Conservation (phyloP, 805 yeast genomes). For the Torulaspora indica region DNA sequence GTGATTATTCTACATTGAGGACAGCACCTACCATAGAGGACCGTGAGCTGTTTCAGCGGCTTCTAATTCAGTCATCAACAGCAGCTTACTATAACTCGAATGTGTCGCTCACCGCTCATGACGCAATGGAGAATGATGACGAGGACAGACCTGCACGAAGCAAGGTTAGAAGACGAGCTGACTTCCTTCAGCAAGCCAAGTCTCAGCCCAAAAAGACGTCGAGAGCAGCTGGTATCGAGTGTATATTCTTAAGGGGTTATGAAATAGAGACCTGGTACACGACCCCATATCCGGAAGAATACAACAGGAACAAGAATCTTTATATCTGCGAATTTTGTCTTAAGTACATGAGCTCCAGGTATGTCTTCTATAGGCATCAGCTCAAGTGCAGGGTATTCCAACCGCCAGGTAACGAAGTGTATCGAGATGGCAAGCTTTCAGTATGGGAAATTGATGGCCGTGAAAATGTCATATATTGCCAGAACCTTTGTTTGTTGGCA, state of each 20-base stretch:
- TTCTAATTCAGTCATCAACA: slow-evolving; percentile 39
- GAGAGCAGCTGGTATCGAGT: slow-evolving; percentile 44
- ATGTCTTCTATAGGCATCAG: slow-evolving; percentile 62
- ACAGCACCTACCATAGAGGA: slow-evolving; percentile 59
- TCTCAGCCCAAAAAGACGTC: slow-evolving; percentile 23
- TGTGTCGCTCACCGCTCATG: slow-evolving; percentile 29
- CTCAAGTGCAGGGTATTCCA: slow-evolving; percentile 58
- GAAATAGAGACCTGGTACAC: slow-evolving; percentile 90
- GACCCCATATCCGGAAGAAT: slow-evolving; percentile 90
- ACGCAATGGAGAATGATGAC: slow-evolving; percentile 19
- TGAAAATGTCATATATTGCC: slow-evolving; percentile 75
- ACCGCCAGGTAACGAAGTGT: slow-evolving; percentile 93
- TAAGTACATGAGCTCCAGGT: slow-evolving; percentile 69
- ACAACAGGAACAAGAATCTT: slow-evolving; percentile 54
- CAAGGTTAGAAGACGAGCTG: slow-evolving; percentile 2
- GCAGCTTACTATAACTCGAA: slow-evolving; percentile 39
- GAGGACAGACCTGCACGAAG: slow-evolving; percentile 21
- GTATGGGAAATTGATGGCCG: slow-evolving; percentile 93
- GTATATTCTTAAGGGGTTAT: slow-evolving; percentile 63
- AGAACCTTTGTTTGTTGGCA: slow-evolving; percentile 82
- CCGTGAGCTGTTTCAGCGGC: slow-evolving; percentile 43
- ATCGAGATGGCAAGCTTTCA: slow-evolving; percentile 60
- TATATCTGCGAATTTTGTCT: slow-evolving; percentile 82
- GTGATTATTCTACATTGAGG: slow-evolving; percentile 50
- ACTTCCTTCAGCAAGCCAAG: slow-evolving; percentile 3